Percentiles rank a stretch among this genome's conserved stretches.
These are phyloP conservation scores for Pyrenula aspistea DNA, from an alignment of 495 filamentous ascomycete species.

Conservation along the genomic window DNA sequence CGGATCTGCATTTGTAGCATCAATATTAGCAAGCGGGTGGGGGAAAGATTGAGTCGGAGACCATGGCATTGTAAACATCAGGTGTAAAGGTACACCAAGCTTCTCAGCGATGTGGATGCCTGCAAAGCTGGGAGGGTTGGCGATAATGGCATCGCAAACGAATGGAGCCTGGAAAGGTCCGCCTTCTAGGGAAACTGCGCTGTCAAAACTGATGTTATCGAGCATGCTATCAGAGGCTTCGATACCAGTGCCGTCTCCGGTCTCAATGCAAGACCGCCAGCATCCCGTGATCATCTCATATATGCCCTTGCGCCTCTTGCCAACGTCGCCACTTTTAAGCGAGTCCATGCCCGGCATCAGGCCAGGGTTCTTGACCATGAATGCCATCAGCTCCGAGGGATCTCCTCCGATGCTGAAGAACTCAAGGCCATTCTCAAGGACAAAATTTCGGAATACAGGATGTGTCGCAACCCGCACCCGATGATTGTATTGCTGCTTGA, in stretches of 20 bases:
- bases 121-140: constrained; percentile 73
- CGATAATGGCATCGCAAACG: constrained; percentile 71
- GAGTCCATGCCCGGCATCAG: constrained; percentile 60
- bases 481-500: constrained; percentile 55
- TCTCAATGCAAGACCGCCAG: constrained; percentile 63
- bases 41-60: constrained; percentile 38
- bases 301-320: constrained; percentile 52
- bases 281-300: constrained; percentile 63
- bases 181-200: constrained; percentile 17
- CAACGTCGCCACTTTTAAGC: constrained; percentile 56
- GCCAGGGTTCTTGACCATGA: constrained; percentile 79
- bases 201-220: constrained; percentile 19
- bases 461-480: constrained; percentile 71
- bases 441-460: constrained; percentile 53
- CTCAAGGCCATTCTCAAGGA: constrained; percentile 59
- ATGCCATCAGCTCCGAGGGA: constrained; percentile 70
- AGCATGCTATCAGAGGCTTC: constrained; percentile 28
- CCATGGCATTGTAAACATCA: constrained; percentile 77
- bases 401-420: constrained; percentile 75
- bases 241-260: constrained; percentile 44
- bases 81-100: constrained; percentile 62
- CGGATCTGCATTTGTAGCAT: constrained; percentile 36
- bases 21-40: constrained; percentile 44
- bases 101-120: constrained; percentile 75
- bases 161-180: constrained; percentile 41